Evolutionary conservation across 495 filamentous ascomycete species (phyloP), one percentile per base, ranked within the genome.

Genomic region (Xylaria palmicola): DNA sequence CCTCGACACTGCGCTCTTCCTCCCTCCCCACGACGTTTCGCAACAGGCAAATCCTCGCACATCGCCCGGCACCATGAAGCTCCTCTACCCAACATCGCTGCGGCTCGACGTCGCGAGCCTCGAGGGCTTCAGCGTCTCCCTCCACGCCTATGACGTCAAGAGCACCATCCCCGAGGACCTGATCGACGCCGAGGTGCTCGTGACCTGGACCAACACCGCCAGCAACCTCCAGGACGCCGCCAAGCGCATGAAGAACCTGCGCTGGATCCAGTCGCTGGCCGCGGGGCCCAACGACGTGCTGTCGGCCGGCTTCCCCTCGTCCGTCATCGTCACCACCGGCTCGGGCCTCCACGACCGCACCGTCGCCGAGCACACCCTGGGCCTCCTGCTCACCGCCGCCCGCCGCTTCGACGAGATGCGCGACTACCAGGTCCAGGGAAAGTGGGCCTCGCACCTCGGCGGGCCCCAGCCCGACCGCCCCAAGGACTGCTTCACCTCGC

Each of bases 261-360:
- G 73, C 41, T 86, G 84, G 84, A 85, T 86, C 70, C 84, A 86
- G 60, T 81, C 78, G 0, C 81, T 86, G 27, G 83, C 84, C 20
- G 84, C 84, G 3, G 84, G 84, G 0, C 84, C 84, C 56, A 86
- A 86, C 64, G 84, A 86, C 67, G 83, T 86, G 10, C 74, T 86
- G 6, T 59, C 61, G 15, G 84, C 83, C 29, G 83, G 83, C 55
- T 86, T 86, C 71, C 30, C 73, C 1, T 60, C 70, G 39, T 52
- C 57, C 15, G 63, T 84, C 27, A 56, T 52, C 19, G 68, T 86
- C 32, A 81, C 78, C 24, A 84, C 83, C 17, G 84, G 84, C n/a
- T 85, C 82, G 6, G 83, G 84, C 37, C 72, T 85, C 12, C 84
- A 86, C 72, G 83, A 86, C 64, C 74, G 75, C 45, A 85, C 84